These are phyloP conservation scores for Venturia asperata DNA, from an alignment of 2,329 filamentous ascomycete species.

Conservation along the genomic window DNA sequence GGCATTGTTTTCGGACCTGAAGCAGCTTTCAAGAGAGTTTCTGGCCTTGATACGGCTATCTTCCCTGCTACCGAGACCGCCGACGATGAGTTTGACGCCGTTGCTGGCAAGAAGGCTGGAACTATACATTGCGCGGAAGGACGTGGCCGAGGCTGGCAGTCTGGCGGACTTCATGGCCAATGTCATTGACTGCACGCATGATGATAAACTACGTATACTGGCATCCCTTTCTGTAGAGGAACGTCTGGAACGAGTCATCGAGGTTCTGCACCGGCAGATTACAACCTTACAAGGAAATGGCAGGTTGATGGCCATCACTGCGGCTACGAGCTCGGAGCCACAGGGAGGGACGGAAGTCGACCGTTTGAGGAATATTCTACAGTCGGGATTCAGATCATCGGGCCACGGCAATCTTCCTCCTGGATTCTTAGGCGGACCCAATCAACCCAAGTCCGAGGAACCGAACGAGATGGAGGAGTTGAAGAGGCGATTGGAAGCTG, in stretches of 20 bases:
- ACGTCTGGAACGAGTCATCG: constrained; percentile 72
- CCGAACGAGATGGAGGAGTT: constrained; percentile 85
- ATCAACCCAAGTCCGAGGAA: constrained; percentile 66
- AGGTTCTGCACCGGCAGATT: constrained; percentile 76
- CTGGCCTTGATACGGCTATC: constrained; percentile 77
- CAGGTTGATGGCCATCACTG: constrained; percentile 71
- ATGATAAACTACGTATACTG: constrained; percentile 84
- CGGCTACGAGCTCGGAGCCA: constrained; percentile 41
- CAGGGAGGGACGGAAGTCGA: constrained; percentile 37
- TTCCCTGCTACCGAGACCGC: constrained; percentile 68
- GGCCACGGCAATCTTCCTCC: constrained; percentile 26
- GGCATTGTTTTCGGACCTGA: constrained; percentile 70
- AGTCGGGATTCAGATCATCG: constrained; percentile 29
- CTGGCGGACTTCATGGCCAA: constrained; percentile 97
- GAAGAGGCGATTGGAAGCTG: constrained; percentile 76
- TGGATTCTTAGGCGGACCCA: constrained; percentile 37
- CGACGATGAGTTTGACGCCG: constrained; percentile 63
- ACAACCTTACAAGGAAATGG: constrained; percentile 78
- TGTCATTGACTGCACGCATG: constrained; percentile 75
- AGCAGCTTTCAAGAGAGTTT: constrained; percentile 77
- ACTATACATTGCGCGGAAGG: constrained; percentile 76
- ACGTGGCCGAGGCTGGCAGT: constrained; percentile 70
- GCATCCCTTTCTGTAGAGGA: constrained; percentile 72
- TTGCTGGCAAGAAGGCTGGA: constrained; percentile 82
- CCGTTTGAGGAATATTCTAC: constrained; percentile 37